These are phyloP conservation scores for Claviceps monticola DNA, from an alignment of 2,329 filamentous ascomycete genomes.

Conservation along the genomic window DNA sequence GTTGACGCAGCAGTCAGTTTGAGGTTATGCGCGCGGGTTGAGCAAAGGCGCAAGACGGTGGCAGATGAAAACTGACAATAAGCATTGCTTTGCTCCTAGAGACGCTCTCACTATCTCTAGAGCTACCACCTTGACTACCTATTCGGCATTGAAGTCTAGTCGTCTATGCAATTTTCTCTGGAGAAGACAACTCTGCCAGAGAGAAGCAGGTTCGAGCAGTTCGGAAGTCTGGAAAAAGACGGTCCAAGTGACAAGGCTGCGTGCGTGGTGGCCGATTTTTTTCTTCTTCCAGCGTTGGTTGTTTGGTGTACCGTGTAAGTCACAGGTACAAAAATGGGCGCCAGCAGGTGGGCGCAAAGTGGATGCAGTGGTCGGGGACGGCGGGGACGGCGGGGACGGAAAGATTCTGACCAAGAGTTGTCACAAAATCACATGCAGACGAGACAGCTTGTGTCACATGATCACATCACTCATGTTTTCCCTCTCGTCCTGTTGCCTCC, in stretches of 20 bases:
- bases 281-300: slow-evolving; percentile 7
- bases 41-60: slow-evolving; percentile 7
- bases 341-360: slow-evolving; percentile 1
- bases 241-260: neutral
- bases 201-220: neutral
- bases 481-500: too few relatives aligned
- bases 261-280: slow-evolving; percentile 12
- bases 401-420: neutral
- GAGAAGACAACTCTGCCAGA: neutral
- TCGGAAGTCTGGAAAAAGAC: neutral
- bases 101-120: slow-evolving; percentile 68
- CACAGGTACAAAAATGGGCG: slow-evolving; percentile 3
- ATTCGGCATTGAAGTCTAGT: slow-evolving; percentile 37
- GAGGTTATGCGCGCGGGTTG: slow-evolving; percentile 6
- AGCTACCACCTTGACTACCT: slow-evolving; percentile 60
- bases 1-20: slow-evolving; percentile 11
- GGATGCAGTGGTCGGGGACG: slow-evolving; percentile 2
- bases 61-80: slow-evolving; percentile 29
- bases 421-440: too few relatives aligned
- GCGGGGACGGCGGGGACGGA: neutral
- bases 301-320: slow-evolving; percentile 12
- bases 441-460: too few relatives aligned
- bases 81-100: slow-evolving; percentile 55
- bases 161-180: neutral
- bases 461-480: too few relatives aligned